phyloP scores from a whole-genome alignment of 768 basidiomycete species.

The Cyathus striatus region DNA sequence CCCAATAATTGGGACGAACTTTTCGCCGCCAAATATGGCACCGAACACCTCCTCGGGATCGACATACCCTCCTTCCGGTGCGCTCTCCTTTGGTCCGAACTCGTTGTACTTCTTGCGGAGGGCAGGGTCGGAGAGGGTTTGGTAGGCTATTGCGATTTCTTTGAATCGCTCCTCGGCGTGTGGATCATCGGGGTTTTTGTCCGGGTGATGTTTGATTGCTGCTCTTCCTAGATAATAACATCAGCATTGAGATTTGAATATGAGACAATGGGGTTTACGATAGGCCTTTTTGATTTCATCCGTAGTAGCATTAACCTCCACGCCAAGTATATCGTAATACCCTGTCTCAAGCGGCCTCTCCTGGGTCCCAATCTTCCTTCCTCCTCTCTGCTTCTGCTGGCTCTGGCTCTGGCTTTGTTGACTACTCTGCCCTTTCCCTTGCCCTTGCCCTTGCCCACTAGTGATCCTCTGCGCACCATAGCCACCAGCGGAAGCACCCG shows the following conservation, averaged over 20 bases:
- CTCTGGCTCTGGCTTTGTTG: slow-evolving; percentile 16
- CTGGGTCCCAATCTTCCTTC: slow-evolving; percentile 84
- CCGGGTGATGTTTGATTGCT: slow-evolving; percentile 88
- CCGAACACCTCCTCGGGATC: slow-evolving; percentile 83
- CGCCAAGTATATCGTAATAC: slow-evolving; percentile 86
- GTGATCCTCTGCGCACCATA: slow-evolving; percentile 11
- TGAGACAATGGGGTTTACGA: slow-evolving; percentile 44
- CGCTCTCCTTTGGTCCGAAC: slow-evolving; percentile 81
- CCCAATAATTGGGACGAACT: slow-evolving; percentile 84
- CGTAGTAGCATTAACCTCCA: slow-evolving; percentile 66
- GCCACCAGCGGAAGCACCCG: slow-evolving; percentile 15
- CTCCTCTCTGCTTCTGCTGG: slow-evolving; percentile 35
- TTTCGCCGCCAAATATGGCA: slow-evolving; percentile 85
- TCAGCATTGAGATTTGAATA: no score
- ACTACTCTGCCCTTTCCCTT: slow-evolving; percentile 13
- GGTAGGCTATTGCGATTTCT: slow-evolving; percentile 85
- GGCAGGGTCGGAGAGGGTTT: slow-evolving; percentile 73
- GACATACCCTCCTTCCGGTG: slow-evolving; percentile 79
- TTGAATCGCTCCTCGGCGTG: slow-evolving; percentile 86
- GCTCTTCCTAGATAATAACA: slow-evolving; percentile 61
- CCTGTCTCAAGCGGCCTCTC: slow-evolving; percentile 83
- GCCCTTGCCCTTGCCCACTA: slow-evolving; percentile 4
- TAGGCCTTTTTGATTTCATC: slow-evolving; percentile 93
- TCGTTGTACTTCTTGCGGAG: slow-evolving; percentile 87
- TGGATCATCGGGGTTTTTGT: slow-evolving; percentile 89